These are phyloP conservation scores for Hypomyces perniciosus DNA, from an alignment of 2,329 filamentous ascomycete genomes.

Conservation along the genomic window DNA sequence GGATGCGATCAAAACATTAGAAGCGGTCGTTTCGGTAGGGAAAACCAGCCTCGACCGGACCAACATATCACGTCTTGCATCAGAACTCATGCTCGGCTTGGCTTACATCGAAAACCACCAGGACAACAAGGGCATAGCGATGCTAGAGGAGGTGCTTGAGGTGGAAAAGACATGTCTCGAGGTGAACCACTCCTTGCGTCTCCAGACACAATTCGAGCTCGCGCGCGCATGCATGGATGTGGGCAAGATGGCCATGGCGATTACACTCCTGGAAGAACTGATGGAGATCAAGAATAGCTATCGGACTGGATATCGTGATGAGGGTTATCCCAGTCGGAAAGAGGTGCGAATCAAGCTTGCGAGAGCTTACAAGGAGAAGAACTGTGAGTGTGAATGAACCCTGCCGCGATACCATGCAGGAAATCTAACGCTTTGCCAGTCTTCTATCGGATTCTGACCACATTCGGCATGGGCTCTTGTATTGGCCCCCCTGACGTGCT, in stretches of 20 bases:
- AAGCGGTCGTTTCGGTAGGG: not conserved
- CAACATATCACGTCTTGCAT: not conserved
- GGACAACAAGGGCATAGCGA: conserved; percentile 5
- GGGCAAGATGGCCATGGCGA: conserved; percentile 1
- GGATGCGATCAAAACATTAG: not conserved
- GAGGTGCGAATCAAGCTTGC: not conserved
- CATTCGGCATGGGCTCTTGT: too few species aligned
- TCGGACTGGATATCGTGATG: not conserved
- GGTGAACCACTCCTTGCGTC: conserved; percentile 1
- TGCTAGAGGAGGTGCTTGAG: conserved; percentile 3
- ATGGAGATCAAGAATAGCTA: not conserved
- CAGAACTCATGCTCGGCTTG: not conserved
- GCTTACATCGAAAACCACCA: not conserved
- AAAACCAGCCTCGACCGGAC: not conserved
- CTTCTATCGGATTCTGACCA: too few species aligned
- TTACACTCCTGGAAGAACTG: conserved; percentile 7
- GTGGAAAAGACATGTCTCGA: not conserved
- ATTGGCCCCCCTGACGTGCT: too few species aligned
- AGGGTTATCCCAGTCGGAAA: not conserved
- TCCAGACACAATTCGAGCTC: conserved; percentile 11
- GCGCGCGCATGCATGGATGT: conserved; percentile 2
- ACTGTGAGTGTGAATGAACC: not conserved
- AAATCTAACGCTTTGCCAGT: too few species aligned
- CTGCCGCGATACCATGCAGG: too few species aligned
- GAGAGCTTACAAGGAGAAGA: conserved; percentile 1